A percentile compares a stretch with the other conserved stretches of the same genome.
Conservation (phyloP, 73 alveolate species). For the Halteria grandinella region DNA sequence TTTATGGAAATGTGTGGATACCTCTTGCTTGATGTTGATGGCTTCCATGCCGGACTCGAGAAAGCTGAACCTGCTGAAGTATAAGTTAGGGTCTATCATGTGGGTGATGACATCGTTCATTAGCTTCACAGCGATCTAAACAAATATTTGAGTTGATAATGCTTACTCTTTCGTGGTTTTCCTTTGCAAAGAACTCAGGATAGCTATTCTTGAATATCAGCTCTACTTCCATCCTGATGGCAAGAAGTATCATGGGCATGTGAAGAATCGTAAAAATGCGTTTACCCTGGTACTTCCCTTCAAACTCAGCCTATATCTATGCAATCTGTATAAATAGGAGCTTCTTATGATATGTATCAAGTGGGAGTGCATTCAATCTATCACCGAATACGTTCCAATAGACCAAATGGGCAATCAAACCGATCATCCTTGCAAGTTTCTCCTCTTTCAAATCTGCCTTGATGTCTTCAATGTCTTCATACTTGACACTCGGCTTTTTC, state of each 20-base stretch:
- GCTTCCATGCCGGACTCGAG: slow-evolving; percentile 80
- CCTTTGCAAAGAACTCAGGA: slow-evolving; percentile 55
- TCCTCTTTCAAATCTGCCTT: slow-evolving; percentile 23
- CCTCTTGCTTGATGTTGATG: slow-evolving; percentile 57
- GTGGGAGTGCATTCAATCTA: slow-evolving; percentile 52
- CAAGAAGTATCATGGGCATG: slow-evolving; percentile 65
- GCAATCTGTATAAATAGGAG: slow-evolving; percentile 52
- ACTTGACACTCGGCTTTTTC: slow-evolving; percentile 24
- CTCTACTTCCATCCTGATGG: slow-evolving; percentile 66
- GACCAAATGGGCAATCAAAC: slow-evolving; percentile 48
- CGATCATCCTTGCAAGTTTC: slow-evolving; percentile 49
- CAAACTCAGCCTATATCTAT: slow-evolving; percentile 42
- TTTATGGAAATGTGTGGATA: background rate
- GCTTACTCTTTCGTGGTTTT: slow-evolving; percentile 49
- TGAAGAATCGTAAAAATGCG: slow-evolving; percentile 56
- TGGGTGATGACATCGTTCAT: slow-evolving; percentile 67
- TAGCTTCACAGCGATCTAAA: slow-evolving; percentile 65
- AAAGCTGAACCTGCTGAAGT: slow-evolving; percentile 75
- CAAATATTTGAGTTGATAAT: background rate
- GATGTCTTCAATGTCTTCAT: slow-evolving; percentile 44
- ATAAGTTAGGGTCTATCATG: slow-evolving; percentile 66
- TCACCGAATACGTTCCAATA: slow-evolving; percentile 68
- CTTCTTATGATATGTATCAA: slow-evolving; percentile 57
- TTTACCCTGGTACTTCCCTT: slow-evolving; percentile 56
- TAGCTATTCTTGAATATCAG: slow-evolving; percentile 60